Evolutionary conservation across 192 early-diverging fungal species (phyloP).

Genomic region (Cetraspora pellucida): DNA sequence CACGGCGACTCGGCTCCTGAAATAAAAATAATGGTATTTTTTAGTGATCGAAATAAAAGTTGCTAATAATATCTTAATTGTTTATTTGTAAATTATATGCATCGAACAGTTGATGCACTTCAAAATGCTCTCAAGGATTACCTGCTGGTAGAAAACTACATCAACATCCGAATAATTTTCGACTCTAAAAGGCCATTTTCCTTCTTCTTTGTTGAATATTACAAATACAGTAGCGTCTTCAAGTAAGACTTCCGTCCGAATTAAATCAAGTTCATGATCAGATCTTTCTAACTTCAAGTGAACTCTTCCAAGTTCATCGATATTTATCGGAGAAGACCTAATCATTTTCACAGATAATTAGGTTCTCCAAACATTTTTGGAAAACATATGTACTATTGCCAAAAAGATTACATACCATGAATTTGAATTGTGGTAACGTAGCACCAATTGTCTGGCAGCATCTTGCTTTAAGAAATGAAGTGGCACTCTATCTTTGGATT

Average conservation of each 20-base stretch:
- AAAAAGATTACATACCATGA: neutral
- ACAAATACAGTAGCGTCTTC: constrained; percentile 93
- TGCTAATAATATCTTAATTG: too few relatives aligned
- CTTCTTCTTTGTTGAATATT: constrained; percentile 71
- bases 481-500: constrained; percentile 58
- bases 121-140: constrained; percentile 29
- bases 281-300: constrained; percentile 76
- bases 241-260: constrained; percentile 81
- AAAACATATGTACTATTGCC: too few relatives aligned
- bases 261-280: constrained; percentile 63
- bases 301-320: constrained; percentile 84
- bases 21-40: too few relatives aligned
- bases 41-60: too few relatives aligned
- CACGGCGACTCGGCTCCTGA: constrained; percentile 36
- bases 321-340: constrained; percentile 79
- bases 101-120: neutral
- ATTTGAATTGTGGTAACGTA: constrained; percentile 66
- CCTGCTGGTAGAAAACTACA: constrained; percentile 81
- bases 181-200: constrained; percentile 88
- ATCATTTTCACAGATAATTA: neutral
- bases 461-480: constrained; percentile 69
- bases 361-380: neutral
- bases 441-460: constrained; percentile 65
- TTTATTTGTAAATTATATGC: neutral
- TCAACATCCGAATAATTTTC: constrained; percentile 74